Evolutionary conservation across 1,139 yeast genomes (phyloP), one percentile per base, ranked within the genome.

Genomic region (Groenewaldozyma sp.): DNA sequence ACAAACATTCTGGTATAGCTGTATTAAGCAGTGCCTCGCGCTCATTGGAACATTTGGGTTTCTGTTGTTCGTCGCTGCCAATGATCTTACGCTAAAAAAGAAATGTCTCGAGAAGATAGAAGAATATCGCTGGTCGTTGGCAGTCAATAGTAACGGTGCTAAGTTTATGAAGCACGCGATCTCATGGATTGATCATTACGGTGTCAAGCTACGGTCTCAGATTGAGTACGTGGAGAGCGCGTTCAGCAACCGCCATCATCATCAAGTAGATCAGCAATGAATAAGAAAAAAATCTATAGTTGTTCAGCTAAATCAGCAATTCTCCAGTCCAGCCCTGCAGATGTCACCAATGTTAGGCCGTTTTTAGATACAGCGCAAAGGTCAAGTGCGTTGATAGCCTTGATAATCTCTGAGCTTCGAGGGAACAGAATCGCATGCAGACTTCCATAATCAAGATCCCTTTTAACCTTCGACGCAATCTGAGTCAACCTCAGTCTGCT

Each of bases 1-100:
- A 38, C 86, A 78, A 54, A 75, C 91, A 4, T 83, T 82, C 59
- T 83, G 95, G 95, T 87, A 80, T 56, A 73, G 84, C 1, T 76
- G 84, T 9, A 72, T 93, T 0, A 71, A 86, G 0, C 72, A 81
- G 5, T 81, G 80, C 53, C 74, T 83, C 47, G 75, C 88, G 3
- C 61, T 80, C 35, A 82, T 83, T 38, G 94, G 91, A 1, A 76
- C 87, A 0, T 84, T 84, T 67, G 91, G 46, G 16, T 50, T 38
- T 21, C 42, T 44, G 37, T 42, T 51, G 10, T 40, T 50, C 39
- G 37, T 45, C 13, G 38, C 44, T 17, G 39, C 50, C 18, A 45
- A 43, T 4, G 49, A 43, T 14, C 41, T 43, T 5, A 31, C 33
- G 2, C 48, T 45, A 37, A 48, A 43, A 32, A 37, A 40, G 29